A percentile compares a stretch with the other conserved stretches of the same genome.
These are phyloP conservation scores for Chenopodium suecicum DNA, from an alignment of 148 eudicot species.

Conservation along the genomic window DNA sequence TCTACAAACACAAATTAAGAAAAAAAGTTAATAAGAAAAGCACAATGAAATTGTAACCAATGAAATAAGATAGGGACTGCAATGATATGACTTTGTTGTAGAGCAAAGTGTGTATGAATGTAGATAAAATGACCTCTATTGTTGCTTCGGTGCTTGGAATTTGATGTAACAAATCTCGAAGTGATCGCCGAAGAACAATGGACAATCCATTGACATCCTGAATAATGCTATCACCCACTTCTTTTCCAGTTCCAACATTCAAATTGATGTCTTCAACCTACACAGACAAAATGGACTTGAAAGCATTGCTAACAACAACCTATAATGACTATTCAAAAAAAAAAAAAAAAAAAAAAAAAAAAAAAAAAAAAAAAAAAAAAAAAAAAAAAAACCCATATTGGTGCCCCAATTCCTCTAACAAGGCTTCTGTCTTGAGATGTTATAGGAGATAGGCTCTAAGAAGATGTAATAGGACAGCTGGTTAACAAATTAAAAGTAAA, in stretches of 20 bases:
- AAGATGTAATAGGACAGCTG: too few relatives aligned
- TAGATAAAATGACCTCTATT: constrained; percentile 49
- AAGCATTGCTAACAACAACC: neutral
- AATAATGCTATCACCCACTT: constrained; percentile 82
- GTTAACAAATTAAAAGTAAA: neutral
- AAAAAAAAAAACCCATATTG: neutral
- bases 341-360: too few relatives aligned
- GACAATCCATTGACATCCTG: constrained; percentile 85
- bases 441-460: too few relatives aligned
- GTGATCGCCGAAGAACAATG: constrained; percentile 68
- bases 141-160: constrained; percentile 67
- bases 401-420: neutral
- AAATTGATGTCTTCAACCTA: constrained; percentile 94
- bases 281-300: constrained; percentile 15
- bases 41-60: constrained; percentile 1
- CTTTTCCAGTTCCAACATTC: constrained; percentile 70
- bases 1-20: constrained; percentile 43
- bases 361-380: too few relatives aligned
- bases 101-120: neutral
- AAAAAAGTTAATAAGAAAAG: neutral
- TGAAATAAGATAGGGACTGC: neutral
- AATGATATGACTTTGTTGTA: neutral
- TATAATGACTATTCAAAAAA: too few relatives aligned
- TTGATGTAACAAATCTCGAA: constrained; percentile 88
- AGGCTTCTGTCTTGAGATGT: neutral